Evolutionary conservation across 352 stramenopile genomes (phyloP), one percentile per base, ranked within the genome.

Genomic region (Phytophthora meadii): DNA sequence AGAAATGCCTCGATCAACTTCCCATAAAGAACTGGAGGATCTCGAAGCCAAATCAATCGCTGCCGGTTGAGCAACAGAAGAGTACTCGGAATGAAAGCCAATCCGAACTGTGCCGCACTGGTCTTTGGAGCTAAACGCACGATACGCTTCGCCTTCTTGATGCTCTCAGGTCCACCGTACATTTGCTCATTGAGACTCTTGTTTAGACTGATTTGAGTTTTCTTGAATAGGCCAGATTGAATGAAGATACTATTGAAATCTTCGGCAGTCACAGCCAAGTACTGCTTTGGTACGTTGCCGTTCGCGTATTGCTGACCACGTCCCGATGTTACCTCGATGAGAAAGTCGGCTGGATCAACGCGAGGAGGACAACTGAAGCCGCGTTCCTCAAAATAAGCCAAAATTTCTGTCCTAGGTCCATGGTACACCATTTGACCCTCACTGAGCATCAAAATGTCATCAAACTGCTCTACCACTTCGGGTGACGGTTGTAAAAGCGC

Each of bases 401-500:
- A 36, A 36, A 88, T 87, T 51, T 89, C 74, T 6, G 65, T 80
- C 7, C 81, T 61, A 5, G 84, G 89, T 12, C 95, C 97, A 48
- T 97, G 90, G 71, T 98, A 99, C 24, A 98, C 84, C 45, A 98
- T 58, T 32, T 87, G 74, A 14, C 96, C 95, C 61, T 97, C 82
- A 70, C 92, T 92, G 32, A 99, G 56, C 57, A 99, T 74, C 30
- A 98, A 82, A n/a, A 98, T 77, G 55, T 98, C 87, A 70, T 99
- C 96, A 70, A 99, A 98, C n/a, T 97, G 70, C 42, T 88, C 84
- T 10, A 97, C 92, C 4, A 97, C 94, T 72, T 99, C 96, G 0
- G 96, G 95, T 15, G 81, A 72, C 8, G 69, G 69, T 25, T 77
- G 69, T 17, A 70, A 37, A 19, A 72, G 36, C 12, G 62, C 61